Evolutionary conservation across 257 asterid genomes (phyloP).

Genomic region (Lycium ferocissimum): DNA sequence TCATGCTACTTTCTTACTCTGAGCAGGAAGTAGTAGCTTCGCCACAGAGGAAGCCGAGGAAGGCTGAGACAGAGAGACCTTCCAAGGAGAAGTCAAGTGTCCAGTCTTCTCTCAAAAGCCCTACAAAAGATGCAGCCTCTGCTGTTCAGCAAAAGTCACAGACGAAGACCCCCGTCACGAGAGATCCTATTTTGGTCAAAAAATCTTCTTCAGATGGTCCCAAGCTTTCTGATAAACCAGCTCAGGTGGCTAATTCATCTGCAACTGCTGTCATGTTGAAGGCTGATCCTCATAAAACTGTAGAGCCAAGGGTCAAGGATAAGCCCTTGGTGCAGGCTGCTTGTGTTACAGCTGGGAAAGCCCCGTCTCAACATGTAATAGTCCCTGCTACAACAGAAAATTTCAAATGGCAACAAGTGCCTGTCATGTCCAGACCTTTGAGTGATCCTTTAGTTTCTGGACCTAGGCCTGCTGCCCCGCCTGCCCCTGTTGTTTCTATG

Average conservation of each 20-base stretch:
- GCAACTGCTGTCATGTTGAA: conserved; percentile 40
- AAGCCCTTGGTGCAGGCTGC: conserved; percentile 44
- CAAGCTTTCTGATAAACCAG: conserved; percentile 51
- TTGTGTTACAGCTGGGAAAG: conserved; percentile 41
- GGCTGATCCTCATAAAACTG: conserved; percentile 44
- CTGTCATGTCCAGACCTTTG: conserved; percentile 76
- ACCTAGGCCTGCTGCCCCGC: conserved; percentile 60
- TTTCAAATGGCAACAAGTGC: conserved; percentile 49
- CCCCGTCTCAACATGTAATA: conserved; percentile 50
- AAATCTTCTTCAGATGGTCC: conserved; percentile 53
- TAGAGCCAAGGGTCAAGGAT: conserved; percentile 46
- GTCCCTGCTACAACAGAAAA: conserved; percentile 54
- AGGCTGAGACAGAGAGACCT: conserved; percentile 40
- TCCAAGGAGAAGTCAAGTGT: conserved; percentile 40
- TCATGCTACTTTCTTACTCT: background rate
- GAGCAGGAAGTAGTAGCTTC: conserved; percentile 63
- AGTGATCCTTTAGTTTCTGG: conserved; percentile 75
- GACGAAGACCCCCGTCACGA: conserved; percentile 39
- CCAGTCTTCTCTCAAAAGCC: conserved; percentile 61
- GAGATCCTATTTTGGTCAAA: conserved; percentile 45
- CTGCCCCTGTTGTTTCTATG: conserved; percentile 57
- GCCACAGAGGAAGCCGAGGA: conserved; percentile 37
- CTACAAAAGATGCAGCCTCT: conserved; percentile 47
- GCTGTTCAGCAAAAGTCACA: conserved; percentile 42
- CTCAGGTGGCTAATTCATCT: background rate